Evolutionary conservation across 1,284 basidiomycete species (phyloP).

Genomic region (Pholiota adiposa): DNA sequence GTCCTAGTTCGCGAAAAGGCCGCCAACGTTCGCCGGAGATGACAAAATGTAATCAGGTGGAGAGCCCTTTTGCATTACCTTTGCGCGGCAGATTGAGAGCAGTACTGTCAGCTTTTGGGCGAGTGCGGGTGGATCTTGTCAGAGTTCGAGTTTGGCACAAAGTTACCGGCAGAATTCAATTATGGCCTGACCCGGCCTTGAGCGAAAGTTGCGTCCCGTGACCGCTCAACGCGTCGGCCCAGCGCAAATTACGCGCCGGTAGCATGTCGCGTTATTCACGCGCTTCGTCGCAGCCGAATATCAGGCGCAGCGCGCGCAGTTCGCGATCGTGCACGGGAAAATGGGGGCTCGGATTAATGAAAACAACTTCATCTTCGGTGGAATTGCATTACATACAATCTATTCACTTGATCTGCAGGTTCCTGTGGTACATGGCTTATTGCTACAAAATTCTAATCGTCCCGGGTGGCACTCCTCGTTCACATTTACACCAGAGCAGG

Average conservation of each 20-base stretch:
- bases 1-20: slow-evolving; percentile 9
- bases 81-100: background rate
- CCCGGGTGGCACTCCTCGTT: background rate
- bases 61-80: too few species aligned
- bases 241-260: background rate
- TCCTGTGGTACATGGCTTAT: slow-evolving; percentile 1
- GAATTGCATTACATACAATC: background rate
- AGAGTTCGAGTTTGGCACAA: background rate
- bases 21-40: slow-evolving; percentile 2
- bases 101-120: background rate
- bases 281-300: background rate
- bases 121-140: background rate
- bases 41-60: background rate
- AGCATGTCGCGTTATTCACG: background rate
- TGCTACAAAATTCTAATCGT: background rate
- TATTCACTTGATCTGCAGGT: background rate
- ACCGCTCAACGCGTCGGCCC: background rate
- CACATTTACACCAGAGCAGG: background rate
- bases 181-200: background rate
- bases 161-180: background rate
- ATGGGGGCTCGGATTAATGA: background rate
- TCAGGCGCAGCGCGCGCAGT: background rate
- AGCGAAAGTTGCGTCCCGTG: background rate
- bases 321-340: background rate
- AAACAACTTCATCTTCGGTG: background rate